Percentiles rank a stretch among this genome's conserved stretches.
These are phyloP conservation scores for Nakaseomyces nivariensis DNA, from an alignment of 1,139 yeast species.

Conservation along the genomic window DNA sequence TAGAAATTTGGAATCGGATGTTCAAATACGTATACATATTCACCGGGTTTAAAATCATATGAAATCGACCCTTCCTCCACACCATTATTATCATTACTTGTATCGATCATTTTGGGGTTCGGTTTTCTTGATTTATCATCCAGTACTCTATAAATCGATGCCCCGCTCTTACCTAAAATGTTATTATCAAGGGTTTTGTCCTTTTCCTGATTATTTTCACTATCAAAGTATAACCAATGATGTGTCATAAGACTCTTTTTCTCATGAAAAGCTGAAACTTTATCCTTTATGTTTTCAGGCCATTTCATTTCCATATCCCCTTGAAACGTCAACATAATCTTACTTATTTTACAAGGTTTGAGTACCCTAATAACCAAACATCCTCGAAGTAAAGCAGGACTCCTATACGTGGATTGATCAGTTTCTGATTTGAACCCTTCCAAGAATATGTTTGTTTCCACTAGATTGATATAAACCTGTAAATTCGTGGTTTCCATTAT, in stretches of 20 bases:
- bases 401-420: constrained; percentile 34
- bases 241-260: constrained; percentile 57
- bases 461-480: constrained; percentile 35
- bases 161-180: constrained; percentile 15
- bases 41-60: constrained; percentile 59
- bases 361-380: constrained; percentile 57
- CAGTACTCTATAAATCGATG: constrained; percentile 10
- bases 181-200: constrained; percentile 3
- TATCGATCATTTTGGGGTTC: not conserved
- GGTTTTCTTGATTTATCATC: not conserved
- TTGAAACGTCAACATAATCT: constrained; percentile 52
- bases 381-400: constrained; percentile 81
- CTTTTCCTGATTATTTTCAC: constrained; percentile 6
- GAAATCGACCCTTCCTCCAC: not conserved
- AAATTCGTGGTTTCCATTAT: constrained; percentile 28
- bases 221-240: constrained; percentile 69
- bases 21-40: constrained; percentile 83
- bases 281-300: constrained; percentile 97
- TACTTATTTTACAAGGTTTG: constrained; percentile 65
- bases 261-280: constrained; percentile 47
- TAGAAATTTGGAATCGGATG: constrained; percentile 71
- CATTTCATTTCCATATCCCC: constrained; percentile 80
- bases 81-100: not conserved
- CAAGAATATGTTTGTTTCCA: constrained; percentile 72
- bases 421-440: constrained; percentile 66